Conservation (phyloP, 371 early-diverging fungal species). For the Blakeslea trispora region DNA sequence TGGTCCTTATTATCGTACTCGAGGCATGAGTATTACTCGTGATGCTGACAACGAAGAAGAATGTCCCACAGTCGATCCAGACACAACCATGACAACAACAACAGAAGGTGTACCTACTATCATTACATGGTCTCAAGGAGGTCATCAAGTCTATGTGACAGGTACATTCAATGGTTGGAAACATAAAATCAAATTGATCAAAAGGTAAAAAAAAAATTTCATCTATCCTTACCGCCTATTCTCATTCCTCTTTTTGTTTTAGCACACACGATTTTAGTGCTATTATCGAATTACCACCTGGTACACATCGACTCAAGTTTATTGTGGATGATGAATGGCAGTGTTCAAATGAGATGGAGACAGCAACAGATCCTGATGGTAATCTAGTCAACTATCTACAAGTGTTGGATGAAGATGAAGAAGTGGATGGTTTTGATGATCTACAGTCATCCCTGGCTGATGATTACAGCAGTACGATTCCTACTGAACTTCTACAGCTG, state of each 20-base stretch:
- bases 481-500: conserved; percentile 50
- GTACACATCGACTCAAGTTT: conserved; percentile 95
- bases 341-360: conserved; percentile 87
- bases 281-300: conserved; percentile 86
- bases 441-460: conserved; percentile 44
- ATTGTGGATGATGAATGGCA: conserved; percentile 98
- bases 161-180: conserved; percentile 99
- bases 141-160: conserved; percentile 86
- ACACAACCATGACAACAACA: conserved; percentile 11
- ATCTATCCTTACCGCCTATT: too few relatives aligned
- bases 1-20: conserved; percentile 54
- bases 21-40: conserved; percentile 49
- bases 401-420: conserved; percentile 64
- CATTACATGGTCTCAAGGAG: conserved; percentile 90
- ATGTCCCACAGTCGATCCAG: too few relatives aligned
- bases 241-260: neutral
- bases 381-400: conserved; percentile 95
- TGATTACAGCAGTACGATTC: conserved; percentile 66
- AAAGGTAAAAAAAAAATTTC: conserved; percentile 59
- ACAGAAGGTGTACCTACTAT: conserved; percentile 68
- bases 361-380: conserved; percentile 92
- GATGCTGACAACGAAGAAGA: conserved; percentile 45
- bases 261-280: conserved; percentile 78
- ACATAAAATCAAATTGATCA: conserved; percentile 84
- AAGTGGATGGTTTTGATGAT: conserved; percentile 49